These are phyloP conservation scores for Pythium coloratum DNA, from an alignment of 352 stramenopile species.

Conservation along the genomic window DNA sequence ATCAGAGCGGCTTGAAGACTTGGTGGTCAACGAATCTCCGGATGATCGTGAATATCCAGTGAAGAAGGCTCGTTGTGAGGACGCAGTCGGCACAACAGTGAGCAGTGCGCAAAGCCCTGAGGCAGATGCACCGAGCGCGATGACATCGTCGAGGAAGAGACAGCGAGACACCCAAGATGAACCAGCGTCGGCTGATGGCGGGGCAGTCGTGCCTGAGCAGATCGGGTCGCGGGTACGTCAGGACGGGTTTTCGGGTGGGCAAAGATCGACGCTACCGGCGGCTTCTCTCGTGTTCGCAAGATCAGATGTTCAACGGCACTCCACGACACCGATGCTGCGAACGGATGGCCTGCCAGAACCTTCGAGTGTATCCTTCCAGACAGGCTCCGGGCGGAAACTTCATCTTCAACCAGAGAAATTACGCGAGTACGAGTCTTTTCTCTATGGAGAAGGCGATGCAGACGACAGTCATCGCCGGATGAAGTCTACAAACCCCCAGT, in stretches of 20 bases:
- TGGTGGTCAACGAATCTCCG: too few species aligned
- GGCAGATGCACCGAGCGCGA: not conserved
- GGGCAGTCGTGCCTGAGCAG: too few species aligned
- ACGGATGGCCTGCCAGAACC: too few species aligned
- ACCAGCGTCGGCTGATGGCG: not conserved
- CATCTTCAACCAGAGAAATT: slow-evolving; percentile 27
- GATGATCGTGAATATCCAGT: too few species aligned
- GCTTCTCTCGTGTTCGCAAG: too few species aligned
- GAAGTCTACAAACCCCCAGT: not conserved
- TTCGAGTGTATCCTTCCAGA: slow-evolving; percentile 24
- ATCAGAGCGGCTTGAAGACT: too few species aligned
- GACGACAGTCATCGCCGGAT: not conserved
- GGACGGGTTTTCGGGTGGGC: too few species aligned
- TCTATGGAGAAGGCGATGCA: not conserved
- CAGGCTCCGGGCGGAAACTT: slow-evolving; percentile 33
- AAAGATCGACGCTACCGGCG: too few species aligned
- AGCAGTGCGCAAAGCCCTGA: too few species aligned
- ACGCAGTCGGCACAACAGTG: not conserved
- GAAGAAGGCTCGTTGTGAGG: not conserved
- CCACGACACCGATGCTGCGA: too few species aligned
- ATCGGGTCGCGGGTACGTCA: too few species aligned
- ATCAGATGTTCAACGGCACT: too few species aligned
- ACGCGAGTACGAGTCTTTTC: slow-evolving; percentile 17
- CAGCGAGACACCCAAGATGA: not conserved
- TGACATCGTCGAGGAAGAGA: not conserved